Base-by-base conservation (phyloP, 768 basidiomycete species). In the Lactifluus echinatus region DNA sequence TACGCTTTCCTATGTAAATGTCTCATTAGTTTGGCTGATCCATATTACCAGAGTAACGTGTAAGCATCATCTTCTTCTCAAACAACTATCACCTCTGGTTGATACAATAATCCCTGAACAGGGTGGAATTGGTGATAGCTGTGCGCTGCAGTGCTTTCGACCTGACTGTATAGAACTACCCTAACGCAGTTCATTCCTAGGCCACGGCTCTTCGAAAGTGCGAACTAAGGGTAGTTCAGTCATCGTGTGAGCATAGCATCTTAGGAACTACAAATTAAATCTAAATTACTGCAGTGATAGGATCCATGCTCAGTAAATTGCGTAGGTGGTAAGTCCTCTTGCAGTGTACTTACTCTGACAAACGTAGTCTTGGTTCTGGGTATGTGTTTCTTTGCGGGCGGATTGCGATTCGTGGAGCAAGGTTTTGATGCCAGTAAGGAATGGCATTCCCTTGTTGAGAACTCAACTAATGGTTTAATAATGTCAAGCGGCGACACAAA, bases 371-470 rank as follows among this genome's bases (percentile, higher is more conserved):
- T 93, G 39, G 89, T 93, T 17, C 78, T 92, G 11, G 90, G 90
- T 17, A 80, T 92, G 69, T 89, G 87, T 63, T 89, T 91, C 71
- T 86, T 92, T 60, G 89, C 88, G 0, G 89, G 89, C 14, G 89
- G 89, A 0, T 65, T 83, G 60, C 77, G 79, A 14, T 91, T 84
- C 62, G 82, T 85, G 2, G 87, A 91, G 65, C 89, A 91, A 68
- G 85, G 80, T 1, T 89, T 89, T 59, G 83, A 87, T 59, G 68
- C 76, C 3, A 83, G 88, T 89, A 64, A 53, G 82, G 69, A 42
- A 10, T n/a, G 3, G 23, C 11, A 12, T 39, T 11, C 23, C 17
- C 8, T 11, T 44, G 24, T 23, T n/a, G 28, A 14, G 24, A 23
- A 19, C 14, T 37, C 12, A 23, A 7, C 53, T 44, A 19, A 57